Evolutionary conservation across 2,329 filamentous ascomycete genomes (phyloP).

Genomic region (Calycina herbarum): DNA sequence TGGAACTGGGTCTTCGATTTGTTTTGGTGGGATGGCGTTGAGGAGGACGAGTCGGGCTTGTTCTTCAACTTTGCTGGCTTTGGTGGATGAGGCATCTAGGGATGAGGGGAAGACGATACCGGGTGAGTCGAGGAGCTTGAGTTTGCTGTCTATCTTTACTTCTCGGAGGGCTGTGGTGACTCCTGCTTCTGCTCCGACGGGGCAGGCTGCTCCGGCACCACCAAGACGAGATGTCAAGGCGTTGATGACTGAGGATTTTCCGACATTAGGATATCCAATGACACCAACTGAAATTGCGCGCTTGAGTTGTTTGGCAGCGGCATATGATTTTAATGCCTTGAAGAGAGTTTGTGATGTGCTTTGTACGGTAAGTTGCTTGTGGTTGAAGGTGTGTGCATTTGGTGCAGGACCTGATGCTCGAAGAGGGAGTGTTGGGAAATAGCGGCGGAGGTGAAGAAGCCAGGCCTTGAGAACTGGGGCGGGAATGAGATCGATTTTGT

Average conservation of each 20-base stretch:
- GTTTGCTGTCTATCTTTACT: constrained; percentile 92
- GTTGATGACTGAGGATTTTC: constrained; percentile 96
- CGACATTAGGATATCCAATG: constrained; percentile 94
- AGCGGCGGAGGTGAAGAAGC: constrained; percentile 80
- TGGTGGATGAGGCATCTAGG: constrained; percentile 48
- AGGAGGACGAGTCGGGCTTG: constrained; percentile 84
- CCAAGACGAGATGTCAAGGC: constrained; percentile 78
- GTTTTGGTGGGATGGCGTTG: constrained; percentile 89
- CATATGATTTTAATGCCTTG: constrained; percentile 86
- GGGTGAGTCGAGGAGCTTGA: constrained; percentile 90
- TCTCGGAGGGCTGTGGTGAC: constrained; percentile 86
- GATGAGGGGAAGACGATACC: constrained; percentile 89
- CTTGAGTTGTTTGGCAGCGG: constrained; percentile 80
- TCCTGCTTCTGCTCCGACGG: constrained; percentile 86
- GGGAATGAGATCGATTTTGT: constrained; percentile 93
- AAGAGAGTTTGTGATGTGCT: constrained; percentile 83
- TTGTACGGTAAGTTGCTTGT: constrained; percentile 84
- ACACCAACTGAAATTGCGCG: constrained; percentile 88
- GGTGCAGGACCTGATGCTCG: constrained; percentile 79
- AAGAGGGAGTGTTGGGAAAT: constrained; percentile 87
- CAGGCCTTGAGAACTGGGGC: constrained; percentile 79
- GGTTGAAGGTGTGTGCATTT: constrained; percentile 89
- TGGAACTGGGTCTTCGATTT: constrained; percentile 89
- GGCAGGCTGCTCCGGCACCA: constrained; percentile 71
- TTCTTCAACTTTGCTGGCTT: constrained; percentile 62